Evolutionary conservation across 257 asterid species (phyloP).

Genomic region (Solanum bukasovii): DNA sequence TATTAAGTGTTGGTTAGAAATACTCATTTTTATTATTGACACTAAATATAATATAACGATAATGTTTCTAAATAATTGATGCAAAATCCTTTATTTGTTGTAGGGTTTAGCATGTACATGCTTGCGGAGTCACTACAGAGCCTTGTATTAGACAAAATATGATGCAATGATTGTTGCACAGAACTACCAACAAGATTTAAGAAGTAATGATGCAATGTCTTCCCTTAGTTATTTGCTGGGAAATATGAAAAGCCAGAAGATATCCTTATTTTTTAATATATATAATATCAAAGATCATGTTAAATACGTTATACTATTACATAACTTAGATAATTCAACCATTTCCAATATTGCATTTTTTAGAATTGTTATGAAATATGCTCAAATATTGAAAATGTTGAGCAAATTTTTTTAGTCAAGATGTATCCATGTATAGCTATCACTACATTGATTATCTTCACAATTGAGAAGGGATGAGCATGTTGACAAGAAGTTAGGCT

Average conservation of each 20-base stretch:
- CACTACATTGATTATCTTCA: not conserved
- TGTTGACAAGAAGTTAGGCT: not conserved
- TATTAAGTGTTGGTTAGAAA: not conserved
- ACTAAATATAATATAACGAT: not conserved
- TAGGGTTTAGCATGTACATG: not conserved
- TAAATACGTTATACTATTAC: no score
- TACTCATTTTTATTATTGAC: not conserved
- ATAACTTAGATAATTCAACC: not conserved
- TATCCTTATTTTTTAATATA: no score
- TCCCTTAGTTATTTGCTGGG: not conserved
- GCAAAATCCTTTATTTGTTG: not conserved
- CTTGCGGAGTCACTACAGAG: not conserved
- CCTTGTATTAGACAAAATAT: not conserved
- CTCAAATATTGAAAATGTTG: not conserved
- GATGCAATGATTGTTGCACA: not conserved
- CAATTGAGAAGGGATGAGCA: not conserved
- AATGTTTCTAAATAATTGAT: not conserved
- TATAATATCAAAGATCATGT: not conserved
- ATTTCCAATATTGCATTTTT: not conserved
- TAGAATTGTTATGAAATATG: not conserved
- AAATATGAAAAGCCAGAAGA: not conserved
- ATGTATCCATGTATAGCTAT: not conserved
- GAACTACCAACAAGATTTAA: not conserved
- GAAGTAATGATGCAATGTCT: not conserved
- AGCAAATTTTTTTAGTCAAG: not conserved